These are phyloP conservation scores for Auricularia cornea DNA, from an alignment of 768 basidiomycete genomes.

Conservation along the genomic window DNA sequence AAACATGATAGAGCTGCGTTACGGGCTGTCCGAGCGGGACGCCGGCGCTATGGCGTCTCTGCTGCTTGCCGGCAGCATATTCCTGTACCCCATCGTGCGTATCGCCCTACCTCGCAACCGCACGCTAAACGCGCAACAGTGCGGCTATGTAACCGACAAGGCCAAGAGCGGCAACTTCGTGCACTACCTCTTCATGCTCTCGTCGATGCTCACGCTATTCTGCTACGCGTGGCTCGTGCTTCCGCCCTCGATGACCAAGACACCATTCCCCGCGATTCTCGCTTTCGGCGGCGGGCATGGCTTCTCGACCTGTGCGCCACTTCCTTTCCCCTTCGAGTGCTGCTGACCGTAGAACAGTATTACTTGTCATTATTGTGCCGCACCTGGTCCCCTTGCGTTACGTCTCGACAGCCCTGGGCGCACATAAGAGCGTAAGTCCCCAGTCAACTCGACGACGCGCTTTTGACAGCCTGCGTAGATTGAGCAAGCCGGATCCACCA, in stretches of 20 bases:
- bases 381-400: conserved; percentile 62
- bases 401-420: conserved; percentile 69
- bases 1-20: conserved; percentile 66
- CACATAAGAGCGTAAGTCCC: conserved; percentile 65
- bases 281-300: conserved; percentile 63
- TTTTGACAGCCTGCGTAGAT: conserved; percentile 34
- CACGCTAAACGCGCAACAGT: conserved; percentile 25
- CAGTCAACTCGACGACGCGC: background rate
- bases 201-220: conserved; percentile 50
- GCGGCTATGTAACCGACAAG: conserved; percentile 57
- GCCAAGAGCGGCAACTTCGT: conserved; percentile 50
- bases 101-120: background rate
- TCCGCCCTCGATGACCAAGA: conserved; percentile 47
- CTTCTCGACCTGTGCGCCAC: conserved; percentile 54
- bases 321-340: background rate
- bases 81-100: conserved; percentile 62
- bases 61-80: conserved; percentile 56
- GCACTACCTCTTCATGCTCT: conserved; percentile 46
- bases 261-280: conserved; percentile 52
- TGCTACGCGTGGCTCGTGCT: conserved; percentile 62
- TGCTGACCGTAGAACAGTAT: conserved; percentile 32
- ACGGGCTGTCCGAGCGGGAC: conserved; percentile 46
- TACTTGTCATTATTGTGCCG: conserved; percentile 68
- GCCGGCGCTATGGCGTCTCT: conserved; percentile 63
- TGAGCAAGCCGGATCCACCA: conserved; percentile 65